phyloP scores from a whole-genome alignment of 2,329 filamentous ascomycete species.

The Graphium sp. region DNA sequence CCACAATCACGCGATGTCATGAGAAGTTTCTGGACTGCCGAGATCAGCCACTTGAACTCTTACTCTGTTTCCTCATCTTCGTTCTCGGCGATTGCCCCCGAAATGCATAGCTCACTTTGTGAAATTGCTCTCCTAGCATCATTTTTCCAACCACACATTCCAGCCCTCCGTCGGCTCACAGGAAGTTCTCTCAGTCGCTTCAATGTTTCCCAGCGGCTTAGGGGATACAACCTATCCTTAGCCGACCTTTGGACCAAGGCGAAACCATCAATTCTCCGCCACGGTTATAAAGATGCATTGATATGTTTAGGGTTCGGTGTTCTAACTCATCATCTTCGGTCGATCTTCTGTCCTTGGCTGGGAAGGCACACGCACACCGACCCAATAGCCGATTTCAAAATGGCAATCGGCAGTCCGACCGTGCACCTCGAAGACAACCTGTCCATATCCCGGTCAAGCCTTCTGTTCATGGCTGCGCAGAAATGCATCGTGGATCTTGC shows the following conservation, averaged over 20 bases:
- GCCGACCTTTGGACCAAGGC: slow-evolving; percentile 1
- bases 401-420: neutral
- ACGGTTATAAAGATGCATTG: neutral
- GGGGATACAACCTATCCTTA: neutral
- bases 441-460: neutral
- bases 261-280: slow-evolving; percentile 1
- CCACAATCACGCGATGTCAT: too few relatives aligned
- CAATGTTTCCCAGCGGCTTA: neutral
- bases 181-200: neutral
- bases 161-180: neutral
- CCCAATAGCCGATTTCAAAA: neutral
- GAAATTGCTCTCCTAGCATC: neutral
- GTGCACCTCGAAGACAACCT: neutral
- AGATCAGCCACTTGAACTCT: too few relatives aligned
- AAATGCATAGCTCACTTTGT: neutral
- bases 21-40: too few relatives aligned
- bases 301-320: neutral
- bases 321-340: slow-evolving; percentile 1
- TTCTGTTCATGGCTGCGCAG: neutral
- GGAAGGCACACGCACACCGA: neutral
- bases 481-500: neutral
- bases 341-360: neutral
- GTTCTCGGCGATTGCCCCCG: neutral
- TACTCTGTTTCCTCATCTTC: neutral
- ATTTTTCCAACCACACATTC: neutral